Conservation (phyloP, 192 early-diverging fungal genomes). For the Rhizophagus sp. region DNA sequence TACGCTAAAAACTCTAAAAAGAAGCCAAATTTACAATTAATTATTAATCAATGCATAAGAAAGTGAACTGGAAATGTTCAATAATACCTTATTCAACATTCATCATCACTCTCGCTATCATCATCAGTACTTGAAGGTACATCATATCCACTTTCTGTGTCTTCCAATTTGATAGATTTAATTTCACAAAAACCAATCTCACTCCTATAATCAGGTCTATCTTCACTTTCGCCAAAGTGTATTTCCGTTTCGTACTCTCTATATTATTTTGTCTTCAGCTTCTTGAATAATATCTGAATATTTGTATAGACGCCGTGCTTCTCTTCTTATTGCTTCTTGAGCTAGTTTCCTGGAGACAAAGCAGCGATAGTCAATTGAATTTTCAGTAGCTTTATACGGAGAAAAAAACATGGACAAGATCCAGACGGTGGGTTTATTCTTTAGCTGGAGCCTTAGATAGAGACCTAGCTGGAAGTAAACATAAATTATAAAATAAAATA, state of each 20-base stretch:
- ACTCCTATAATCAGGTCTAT: not conserved
- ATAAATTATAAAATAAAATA: too few species aligned
- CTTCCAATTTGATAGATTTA: constrained; percentile 11
- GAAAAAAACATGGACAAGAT: constrained; percentile 3
- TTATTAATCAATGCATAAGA: too few species aligned
- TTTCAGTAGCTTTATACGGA: not conserved
- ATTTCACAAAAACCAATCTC: constrained; percentile 3
- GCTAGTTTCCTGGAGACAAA: not conserved
- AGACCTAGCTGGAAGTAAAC: not conserved
- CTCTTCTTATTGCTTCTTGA: not conserved
- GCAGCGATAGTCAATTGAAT: not conserved
- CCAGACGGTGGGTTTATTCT: not conserved
- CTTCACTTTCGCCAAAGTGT: not conserved
- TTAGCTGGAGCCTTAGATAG: too few species aligned
- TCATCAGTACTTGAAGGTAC: not conserved
- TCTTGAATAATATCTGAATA: not conserved
- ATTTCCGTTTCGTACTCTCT: not conserved
- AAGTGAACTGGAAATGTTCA: too few species aligned
- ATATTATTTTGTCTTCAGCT: constrained; percentile 5
- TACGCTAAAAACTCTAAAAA: too few species aligned
- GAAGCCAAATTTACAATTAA: too few species aligned
- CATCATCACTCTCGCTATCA: too few species aligned
- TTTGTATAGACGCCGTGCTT: constrained; percentile 5
- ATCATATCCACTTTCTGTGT: not conserved
- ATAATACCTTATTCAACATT: too few species aligned